Conservation (phyloP, 108 stramenopile species). For the Cyclotella atomus region DNA sequence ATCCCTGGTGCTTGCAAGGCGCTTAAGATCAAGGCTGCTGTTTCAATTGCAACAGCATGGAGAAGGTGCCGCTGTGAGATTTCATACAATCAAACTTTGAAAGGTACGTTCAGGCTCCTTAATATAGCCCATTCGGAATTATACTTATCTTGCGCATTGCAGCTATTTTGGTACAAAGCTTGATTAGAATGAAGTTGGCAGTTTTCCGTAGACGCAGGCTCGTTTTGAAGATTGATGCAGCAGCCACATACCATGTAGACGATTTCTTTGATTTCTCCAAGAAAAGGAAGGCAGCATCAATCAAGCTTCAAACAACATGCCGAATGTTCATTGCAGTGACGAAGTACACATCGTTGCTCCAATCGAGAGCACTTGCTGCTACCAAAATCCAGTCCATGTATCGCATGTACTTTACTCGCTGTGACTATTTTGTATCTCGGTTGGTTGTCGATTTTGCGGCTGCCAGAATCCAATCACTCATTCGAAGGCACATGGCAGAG, state of each 20-base stretch:
- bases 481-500: background rate
- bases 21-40: background rate
- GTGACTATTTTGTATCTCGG: background rate
- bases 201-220: background rate
- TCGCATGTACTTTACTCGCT: background rate
- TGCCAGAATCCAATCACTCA: background rate
- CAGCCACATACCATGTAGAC: background rate
- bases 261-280: conserved; percentile 1
- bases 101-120: no score
- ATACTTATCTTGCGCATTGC: no score
- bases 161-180: conserved; percentile 2
- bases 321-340: background rate
- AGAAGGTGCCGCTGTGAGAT: background rate
- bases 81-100: background rate
- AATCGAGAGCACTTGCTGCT: background rate
- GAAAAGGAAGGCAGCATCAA: background rate
- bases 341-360: background rate
- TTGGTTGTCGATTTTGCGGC: no score
- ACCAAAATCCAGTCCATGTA: background rate
- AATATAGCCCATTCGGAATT: no score
- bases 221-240: background rate
- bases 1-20: background rate
- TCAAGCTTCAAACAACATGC: background rate
- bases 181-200: conserved; percentile 2
- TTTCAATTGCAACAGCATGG: background rate